Base-by-base conservation (phyloP, 2,329 filamentous ascomycete species). In the Nannizzia gypsea region DNA sequence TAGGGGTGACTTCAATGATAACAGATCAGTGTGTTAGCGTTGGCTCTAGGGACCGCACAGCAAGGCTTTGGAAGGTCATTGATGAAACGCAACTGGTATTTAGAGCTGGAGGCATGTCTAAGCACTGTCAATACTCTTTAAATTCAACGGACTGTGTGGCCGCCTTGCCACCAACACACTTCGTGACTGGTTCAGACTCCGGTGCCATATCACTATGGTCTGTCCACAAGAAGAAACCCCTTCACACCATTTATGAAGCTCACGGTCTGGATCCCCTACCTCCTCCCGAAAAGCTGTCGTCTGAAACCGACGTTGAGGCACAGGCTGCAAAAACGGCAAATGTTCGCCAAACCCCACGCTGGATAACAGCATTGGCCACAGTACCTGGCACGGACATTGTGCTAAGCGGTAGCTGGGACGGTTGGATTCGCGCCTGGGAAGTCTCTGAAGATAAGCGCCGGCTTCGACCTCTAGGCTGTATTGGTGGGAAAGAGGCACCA, bases 1-100 rank as follows among this genome's bases (percentile, higher is more conserved):
- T 92, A 40, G 89, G 90, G 68, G 83, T 99, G 59, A 88, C 89
- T 64, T 87, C 89, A 22, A 80, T 95, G 63, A 85, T 87, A 1
- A 85, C 90, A 66, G 93, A 97, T 73, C 86, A 90, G 56, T 96
- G 93, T 70, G 81, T 97, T 62, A 93, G 87, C 63, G 93, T 96
- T 17, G 93, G 93, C 59, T 87, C 90, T 4, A 82, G 93, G 64
- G 93, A 99, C 72, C 85, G 92, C 60, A 96, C 91, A 1, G 93
- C 92, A 42, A 82, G 93, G 61, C 76, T 96, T 66, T 99, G 93
- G 93, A 96, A 96, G 74, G 91, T 99, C 1, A 84, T 89, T 3
- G 93, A 99, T 67, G 92, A 99, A 76, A 89, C 88, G 1, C 93
- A 99, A 71, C 82, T 99, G 5, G 91, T 97, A 1, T 99, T 97